Evolutionary conservation across 768 basidiomycete species (phyloP).

Genomic region (Gymnopilus junonius): DNA sequence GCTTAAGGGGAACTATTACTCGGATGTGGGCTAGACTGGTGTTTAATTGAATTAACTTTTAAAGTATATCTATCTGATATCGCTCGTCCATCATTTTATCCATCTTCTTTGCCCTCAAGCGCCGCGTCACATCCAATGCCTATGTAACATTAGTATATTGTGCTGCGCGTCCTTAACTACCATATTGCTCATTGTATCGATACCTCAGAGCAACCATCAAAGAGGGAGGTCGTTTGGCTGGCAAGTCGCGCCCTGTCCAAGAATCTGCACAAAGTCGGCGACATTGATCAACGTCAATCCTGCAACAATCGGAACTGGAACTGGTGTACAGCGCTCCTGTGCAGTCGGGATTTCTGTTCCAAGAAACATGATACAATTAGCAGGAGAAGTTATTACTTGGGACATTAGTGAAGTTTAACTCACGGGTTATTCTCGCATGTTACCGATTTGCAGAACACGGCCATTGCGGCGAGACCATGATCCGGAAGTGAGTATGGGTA

Average conservation of each 20-base stretch:
- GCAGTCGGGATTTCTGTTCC: slow-evolving; percentile 28
- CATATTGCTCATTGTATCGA: too few species aligned
- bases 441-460: slow-evolving; percentile 24
- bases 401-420: not conserved
- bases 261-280: slow-evolving; percentile 20
- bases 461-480: slow-evolving; percentile 13
- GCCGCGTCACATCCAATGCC: too few species aligned
- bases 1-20: too few species aligned
- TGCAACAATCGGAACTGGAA: slow-evolving; percentile 19
- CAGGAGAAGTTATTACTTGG: not conserved
- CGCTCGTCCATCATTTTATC: too few species aligned
- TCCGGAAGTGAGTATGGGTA: slow-evolving; percentile 2
- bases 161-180: too few species aligned
- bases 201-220: too few species aligned
- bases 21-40: too few species aligned
- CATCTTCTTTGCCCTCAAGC: too few species aligned
- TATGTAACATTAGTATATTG: too few species aligned
- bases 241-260: slow-evolving; percentile 29
- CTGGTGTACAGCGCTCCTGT: slow-evolving; percentile 29
- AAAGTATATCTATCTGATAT: too few species aligned
- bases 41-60: too few species aligned
- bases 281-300: slow-evolving; percentile 21
- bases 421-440: slow-evolving; percentile 27
- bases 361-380: not conserved
- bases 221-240: slow-evolving; percentile 1